Base-by-base conservation (phyloP, 805 yeast genomes). In the Tetrapisispora taiwanensis region DNA sequence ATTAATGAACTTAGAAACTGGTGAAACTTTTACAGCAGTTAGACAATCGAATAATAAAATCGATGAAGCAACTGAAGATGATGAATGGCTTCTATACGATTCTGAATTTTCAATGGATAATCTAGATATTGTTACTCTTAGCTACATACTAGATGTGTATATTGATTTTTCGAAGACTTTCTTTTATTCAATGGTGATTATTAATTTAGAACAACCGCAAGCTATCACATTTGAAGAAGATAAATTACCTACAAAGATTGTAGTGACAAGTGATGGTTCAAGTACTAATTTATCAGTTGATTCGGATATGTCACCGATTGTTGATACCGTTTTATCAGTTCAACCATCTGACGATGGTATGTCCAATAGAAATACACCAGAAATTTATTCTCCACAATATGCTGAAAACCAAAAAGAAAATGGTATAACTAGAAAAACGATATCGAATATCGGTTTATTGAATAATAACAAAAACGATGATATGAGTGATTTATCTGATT, bases 31-130 rank as follows among this genome's bases (percentile, higher is more conserved):
- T 30, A 63, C 67, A 1, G 66, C 65, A 1, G 59, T 63, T 2
- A 57, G 65, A 39, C 65, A 63, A 42, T 52, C 55, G 7, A 50
- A 52, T 31, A 56, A 54, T 39, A 55, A 53, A 30, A 57, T 59
- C 1, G 50, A 53, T 18, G 52, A 47, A 8, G 65, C 66, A 4
- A 53, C 57, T 47, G 53, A 63, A 32, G 58, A 58, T 14, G 71
- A 68, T 39, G 71, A 68, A 37, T 69, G 73, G 73, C 48, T 68
- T 13, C 47, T 68, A 5, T 69, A 68, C 43, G 73, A 69, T 48
- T 56, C 63, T 3, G 49, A 55, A 1, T 69, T 67, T 45, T 58
- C 67, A 12, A 50, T 68, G 55, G 50, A 59, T 24, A 68, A 68
- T 47, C 47, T 68, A 36, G 48, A 45, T 26, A 50, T 53, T 42